Evolutionary conservation across 2,329 filamentous ascomycete genomes (phyloP), one percentile per base, ranked within the genome.

Genomic region (Malbranchea cinnamomea): DNA sequence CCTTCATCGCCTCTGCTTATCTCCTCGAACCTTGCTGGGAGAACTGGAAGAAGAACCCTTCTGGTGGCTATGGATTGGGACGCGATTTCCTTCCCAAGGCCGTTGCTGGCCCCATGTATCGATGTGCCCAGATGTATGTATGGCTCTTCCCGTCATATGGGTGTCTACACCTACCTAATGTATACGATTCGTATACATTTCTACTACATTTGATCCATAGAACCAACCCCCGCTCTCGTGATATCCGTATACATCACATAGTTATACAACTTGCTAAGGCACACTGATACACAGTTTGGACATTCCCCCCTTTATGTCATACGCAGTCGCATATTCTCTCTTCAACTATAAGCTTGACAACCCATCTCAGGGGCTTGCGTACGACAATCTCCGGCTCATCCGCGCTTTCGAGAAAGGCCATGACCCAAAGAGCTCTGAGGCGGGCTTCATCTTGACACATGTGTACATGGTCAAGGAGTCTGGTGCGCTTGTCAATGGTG

Each of bases 381-480:
- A 75, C 41, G 53, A 60, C 22, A 74, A 74, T 60, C 65, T 94
- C 14, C 78, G 83, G 7, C 71, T 94, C 18, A 76, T 94, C 48
- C 80, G 87, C 20, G 87, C 83, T 14, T 95, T 94, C 45, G 85
- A 94, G 57, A 71, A 78, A 44, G 87, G 87, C 9, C 72, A 93
- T 6, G 80, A 94, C 51, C 80, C 80, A 1, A 68, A 67, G 18
- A 91, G 82, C 3, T 93, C 84, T 5, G 87, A 94, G 54, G 87
- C 87, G 1, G 87, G 87, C 28, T 94, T 95, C 51, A 83, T 94
- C n/a, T 69, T 94, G 8, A 85, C 89, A 4, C 87, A 94, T 53
- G 75, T 95, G 30, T 83, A 91, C 55, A 95, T 94, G 85, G 87
- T 93, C 28, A 76, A 75, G 49, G 74, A 92, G 54, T 85, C 84